Evolutionary conservation across 768 basidiomycete genomes (phyloP), one percentile per base, ranked within the genome.

Genomic region (Podaxis carcinomalis): DNA sequence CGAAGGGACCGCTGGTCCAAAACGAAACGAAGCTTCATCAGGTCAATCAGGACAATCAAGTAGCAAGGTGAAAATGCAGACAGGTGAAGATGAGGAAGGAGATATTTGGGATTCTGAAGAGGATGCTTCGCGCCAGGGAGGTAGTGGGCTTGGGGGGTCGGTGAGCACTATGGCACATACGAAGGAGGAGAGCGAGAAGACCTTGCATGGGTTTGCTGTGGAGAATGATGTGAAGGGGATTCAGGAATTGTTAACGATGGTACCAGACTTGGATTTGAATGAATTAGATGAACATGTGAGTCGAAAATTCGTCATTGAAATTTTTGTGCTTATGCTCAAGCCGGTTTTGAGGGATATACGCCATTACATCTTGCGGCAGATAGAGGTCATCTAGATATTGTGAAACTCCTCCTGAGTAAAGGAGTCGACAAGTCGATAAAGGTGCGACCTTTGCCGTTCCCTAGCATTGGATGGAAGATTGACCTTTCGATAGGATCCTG

Each of bases 361-460:
- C 81, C 94, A 6, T 73, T 97, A 19, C 95, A 97, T 67, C 78
- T 95, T 0, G 94, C 95, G 4, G 84, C 87, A 27, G 95, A 97
- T 71, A 78, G 94, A 68, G 95, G 95, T 1, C 80, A 86, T 66
- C 57, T 76, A 5, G 75, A 78, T 0, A 74, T 83, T 2, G 88
- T 90, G 1, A 73, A 79, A 64, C 59, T 86, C 4, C 72, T 97
- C 42, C 69, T 95, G 19, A 66, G 76, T 21, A 75, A 77, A 54
- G 92, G 91, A 3, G 93, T 89, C 4, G 84, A 93, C 66, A 70
- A 67, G 47, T 72, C 73, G 35, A 73, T 90, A 47, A 86, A 88
- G 82, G 94, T 92, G 63, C 65, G 49, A 62, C 61, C 19, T 42
- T 21, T 36, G 16, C 5, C 40, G 27, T 11, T 19, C 40, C 39